Evolutionary conservation across 176 grass and related monocot genomes (phyloP), one percentile per base, ranked within the genome.

Genomic region (Oryza longistaminata): DNA sequence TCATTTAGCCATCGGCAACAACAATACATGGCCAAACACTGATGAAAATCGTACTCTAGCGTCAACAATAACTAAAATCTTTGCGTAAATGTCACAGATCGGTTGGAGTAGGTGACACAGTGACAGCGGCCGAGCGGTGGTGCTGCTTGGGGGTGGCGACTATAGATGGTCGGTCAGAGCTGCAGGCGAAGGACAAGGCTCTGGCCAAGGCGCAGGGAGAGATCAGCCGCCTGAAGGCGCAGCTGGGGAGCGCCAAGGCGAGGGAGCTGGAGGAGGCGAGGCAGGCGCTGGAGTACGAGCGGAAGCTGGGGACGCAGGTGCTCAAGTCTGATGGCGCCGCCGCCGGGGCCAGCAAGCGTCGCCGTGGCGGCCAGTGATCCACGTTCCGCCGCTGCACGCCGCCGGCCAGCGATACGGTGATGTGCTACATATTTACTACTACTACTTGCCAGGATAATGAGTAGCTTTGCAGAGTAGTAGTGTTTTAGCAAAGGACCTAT

Each of bases 201-300:
- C 86, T 84, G 19, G 71, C 61, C 7, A 33, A 84, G 71, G 82
- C 71, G 16, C 65, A 67, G 82, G 82, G 55, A 7, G 44, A 84
- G 82, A 84, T 84, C 43, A 75, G 82, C 45, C 62, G 44, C 21
- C 71, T 84, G 12, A 62, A 75, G 71, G 26, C 74, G 71, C 71
- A 84, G 60, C 82, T 84, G 27, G 73, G 53, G 39, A 77, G 66
- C 55, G 80, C 86, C 10, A 88, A 88, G 66, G 64, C 58, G 42
- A 62, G 86, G 86, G 86, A 87, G 46, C 79, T 82, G 1, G 79
- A 24, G 12, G 73, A 87, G 64, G 85, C 85, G 26, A 64, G 73
- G 70, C 72, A 82, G 71, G 79, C 79, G 43, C 2, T 87, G 78
- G 35, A 65, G 71, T 87, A 76, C 64, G 85, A 72, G 50, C 68